Evolutionary conservation across 1,284 basidiomycete species (phyloP), one percentile per base, ranked within the genome.

Genomic region (Ganoderma boninense): DNA sequence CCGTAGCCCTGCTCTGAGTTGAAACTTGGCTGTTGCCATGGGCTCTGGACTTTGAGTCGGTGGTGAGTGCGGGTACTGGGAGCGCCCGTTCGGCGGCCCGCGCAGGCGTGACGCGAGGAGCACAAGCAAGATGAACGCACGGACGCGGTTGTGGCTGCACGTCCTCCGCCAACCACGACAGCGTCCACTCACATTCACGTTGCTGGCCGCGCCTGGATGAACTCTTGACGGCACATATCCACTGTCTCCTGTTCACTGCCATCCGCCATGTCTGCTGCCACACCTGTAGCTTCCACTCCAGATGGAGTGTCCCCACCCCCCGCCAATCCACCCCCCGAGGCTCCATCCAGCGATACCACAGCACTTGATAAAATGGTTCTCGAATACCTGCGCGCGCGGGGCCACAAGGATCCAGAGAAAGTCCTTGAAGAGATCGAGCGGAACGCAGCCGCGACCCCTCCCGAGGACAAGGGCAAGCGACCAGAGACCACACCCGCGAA

Each of bases 331-430:
- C 38, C 77, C 10, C 69, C 76, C 1, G 73, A 74, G 29, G 46
- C 73, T 49, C 54, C 76, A 18, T 54, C 78, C 29, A 65, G 67
- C 42, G 64, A 79, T 64, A 20, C 69, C 29, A 66, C 81, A 1
- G 79, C 84, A 44, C 80, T 83, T 16, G 92, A 93, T 69, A 89
- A 88, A 69, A 83, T 92, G 16, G 89, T 98, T 56, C 84, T 96
- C 71, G 94, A 97, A 68, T 98, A 97, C 80, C 87, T 98, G 62
- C 91, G 92, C 66, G 84, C 91, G 35, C 88, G 96, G 64, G 97
- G 97, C 5, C 92, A 96, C 81, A 86, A 88, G 76, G 85, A 87
- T 57, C 94, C 95, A 14, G 93, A 95, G 79, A 88, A 92, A 70
- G 90, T 97, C 75, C 85, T 90, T 38, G 90, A 92, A 61, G 89